phyloP scores from a whole-genome alignment of 225 moss, liverwort and hornwort species.

The Bryoerythrophyllum caledonicum region DNA sequence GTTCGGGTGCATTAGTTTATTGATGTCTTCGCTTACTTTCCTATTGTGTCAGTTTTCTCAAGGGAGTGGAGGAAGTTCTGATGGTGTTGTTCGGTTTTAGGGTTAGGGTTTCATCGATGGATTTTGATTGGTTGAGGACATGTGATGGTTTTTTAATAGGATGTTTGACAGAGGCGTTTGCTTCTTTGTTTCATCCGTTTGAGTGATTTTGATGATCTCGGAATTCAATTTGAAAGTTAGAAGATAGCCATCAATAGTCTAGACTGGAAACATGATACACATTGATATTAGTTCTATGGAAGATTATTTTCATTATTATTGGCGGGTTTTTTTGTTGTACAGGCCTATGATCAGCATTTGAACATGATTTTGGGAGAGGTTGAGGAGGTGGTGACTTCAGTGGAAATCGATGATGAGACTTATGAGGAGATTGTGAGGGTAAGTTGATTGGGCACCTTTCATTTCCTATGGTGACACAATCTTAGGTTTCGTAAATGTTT shows the following conservation, averaged over 20 bases:
- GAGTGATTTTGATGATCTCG: background rate
- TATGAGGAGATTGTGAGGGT: conserved; percentile 99
- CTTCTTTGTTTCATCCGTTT: background rate
- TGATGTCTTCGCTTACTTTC: background rate
- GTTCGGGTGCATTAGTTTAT: background rate
- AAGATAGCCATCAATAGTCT: background rate
- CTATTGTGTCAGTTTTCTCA: background rate
- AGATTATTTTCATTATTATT: background rate
- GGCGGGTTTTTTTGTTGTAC: conserved; percentile 30
- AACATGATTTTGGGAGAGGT: conserved; percentile 99
- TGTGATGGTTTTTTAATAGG: background rate
- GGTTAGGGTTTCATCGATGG: background rate
- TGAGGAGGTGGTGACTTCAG: conserved; percentile 94
- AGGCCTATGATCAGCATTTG: conserved; percentile 99
- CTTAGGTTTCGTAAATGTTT: background rate
- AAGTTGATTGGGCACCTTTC: conserved; percentile 21
- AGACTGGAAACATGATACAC: background rate
- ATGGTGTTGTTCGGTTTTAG: conserved; percentile 10
- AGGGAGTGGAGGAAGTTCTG: background rate
- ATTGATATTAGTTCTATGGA: background rate
- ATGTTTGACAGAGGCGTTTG: background rate
- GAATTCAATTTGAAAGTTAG: background rate
- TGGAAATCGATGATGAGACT: conserved; percentile 98
- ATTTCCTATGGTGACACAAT: background rate
- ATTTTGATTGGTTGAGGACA: no score